A percentile compares a stretch with the other conserved stretches of the same genome.
phyloP scores from a whole-genome alignment of 2,329 filamentous ascomycete genomes.

The Penicillium sp. region DNA sequence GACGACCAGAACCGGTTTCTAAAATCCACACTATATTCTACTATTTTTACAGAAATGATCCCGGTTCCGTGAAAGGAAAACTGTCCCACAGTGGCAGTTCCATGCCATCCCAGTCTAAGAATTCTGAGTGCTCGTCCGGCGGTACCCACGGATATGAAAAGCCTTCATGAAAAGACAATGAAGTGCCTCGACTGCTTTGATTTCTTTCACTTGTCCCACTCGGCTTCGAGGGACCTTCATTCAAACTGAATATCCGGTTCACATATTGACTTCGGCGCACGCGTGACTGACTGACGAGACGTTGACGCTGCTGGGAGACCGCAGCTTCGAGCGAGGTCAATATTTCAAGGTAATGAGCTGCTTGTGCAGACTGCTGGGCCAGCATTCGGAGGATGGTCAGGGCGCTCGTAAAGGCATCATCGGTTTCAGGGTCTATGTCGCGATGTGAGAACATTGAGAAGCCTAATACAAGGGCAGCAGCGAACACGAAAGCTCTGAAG shows the following conservation, averaged over 20 bases:
- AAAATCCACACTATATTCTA: too few species aligned
- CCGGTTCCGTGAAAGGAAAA: slow-evolving; percentile 30
- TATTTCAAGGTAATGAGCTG: slow-evolving; percentile 54
- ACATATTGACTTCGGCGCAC: slow-evolving; percentile 33
- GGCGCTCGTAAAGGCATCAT: slow-evolving; percentile 46
- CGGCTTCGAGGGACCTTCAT: slow-evolving; percentile 10
- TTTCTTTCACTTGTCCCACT: slow-evolving; percentile 6
- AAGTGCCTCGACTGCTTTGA: slow-evolving; percentile 3
- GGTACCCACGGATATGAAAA: slow-evolving; percentile 16
- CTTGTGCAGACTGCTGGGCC: slow-evolving; percentile 49
- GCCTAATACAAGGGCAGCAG: slow-evolving; percentile 53
- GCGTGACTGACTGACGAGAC: slow-evolving; percentile 23
- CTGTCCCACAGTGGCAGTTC: slow-evolving; percentile 34
- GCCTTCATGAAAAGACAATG: slow-evolving; percentile 5
- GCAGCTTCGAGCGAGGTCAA: slow-evolving; percentile 46
- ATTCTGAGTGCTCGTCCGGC: slow-evolving; percentile 9
- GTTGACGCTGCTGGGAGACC: slow-evolving; percentile 40
- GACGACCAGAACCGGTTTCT: too few species aligned
- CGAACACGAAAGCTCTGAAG: slow-evolving; percentile 50
- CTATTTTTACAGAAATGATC: too few species aligned
- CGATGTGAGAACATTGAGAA: slow-evolving; percentile 51
- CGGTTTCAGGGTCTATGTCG: slow-evolving; percentile 37
- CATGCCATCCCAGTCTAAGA: slow-evolving; percentile 32
- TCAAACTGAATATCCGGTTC: slow-evolving; percentile 34
- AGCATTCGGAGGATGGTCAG: slow-evolving; percentile 48